phyloP scores from a whole-genome alignment of 495 filamentous ascomycete species.

The Neurospora sp. region DNA sequence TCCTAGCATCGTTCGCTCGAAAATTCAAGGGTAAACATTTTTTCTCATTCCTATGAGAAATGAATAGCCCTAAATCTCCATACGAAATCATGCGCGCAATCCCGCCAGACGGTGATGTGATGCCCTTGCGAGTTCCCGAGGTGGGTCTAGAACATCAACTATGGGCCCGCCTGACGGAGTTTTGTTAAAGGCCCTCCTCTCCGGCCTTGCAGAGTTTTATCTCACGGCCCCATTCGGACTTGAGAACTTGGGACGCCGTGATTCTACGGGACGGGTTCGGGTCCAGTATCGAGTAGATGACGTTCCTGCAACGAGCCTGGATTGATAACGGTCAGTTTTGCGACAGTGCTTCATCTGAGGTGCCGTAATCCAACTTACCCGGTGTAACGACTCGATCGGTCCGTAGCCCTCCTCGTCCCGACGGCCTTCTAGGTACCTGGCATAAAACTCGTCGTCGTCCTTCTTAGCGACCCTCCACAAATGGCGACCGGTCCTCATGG shows the following conservation, averaged over 20 bases:
- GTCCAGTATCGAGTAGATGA: conserved; percentile 97
- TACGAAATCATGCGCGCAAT: conserved; percentile 1
- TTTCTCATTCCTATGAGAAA: conserved; percentile 1
- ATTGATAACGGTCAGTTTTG: conserved; percentile 9
- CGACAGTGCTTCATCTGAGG: conserved; percentile 3
- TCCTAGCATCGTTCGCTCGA: not conserved
- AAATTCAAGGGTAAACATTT: not conserved
- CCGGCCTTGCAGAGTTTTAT: conserved; percentile 94
- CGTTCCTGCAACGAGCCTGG: conserved; percentile 93
- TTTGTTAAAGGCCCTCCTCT: conserved; percentile 64
- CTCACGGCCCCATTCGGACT: conserved; percentile 96
- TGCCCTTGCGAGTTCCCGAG: not conserved
- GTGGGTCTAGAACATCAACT: not conserved
- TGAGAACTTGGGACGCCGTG: conserved; percentile 90
- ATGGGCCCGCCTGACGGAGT: conserved; percentile 16
- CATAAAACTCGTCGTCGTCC: conserved; percentile 95
- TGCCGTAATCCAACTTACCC: conserved; percentile 54
- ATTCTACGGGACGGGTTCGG: conserved; percentile 89
- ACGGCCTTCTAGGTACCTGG: conserved; percentile 82
- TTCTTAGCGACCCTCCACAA: conserved; percentile 92
- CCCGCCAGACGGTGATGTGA: conserved; percentile 14
- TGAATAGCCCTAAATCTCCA: not conserved
- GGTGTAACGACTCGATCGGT: conserved; percentile 89
- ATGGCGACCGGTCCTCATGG: conserved; percentile 94
- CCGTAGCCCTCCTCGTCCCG: conserved; percentile 91